A percentile compares a stretch with the other conserved stretches of the same genome.
Evolutionary conservation across 1,284 basidiomycete species (phyloP).

Genomic region (Cryptococcus sp.): DNA sequence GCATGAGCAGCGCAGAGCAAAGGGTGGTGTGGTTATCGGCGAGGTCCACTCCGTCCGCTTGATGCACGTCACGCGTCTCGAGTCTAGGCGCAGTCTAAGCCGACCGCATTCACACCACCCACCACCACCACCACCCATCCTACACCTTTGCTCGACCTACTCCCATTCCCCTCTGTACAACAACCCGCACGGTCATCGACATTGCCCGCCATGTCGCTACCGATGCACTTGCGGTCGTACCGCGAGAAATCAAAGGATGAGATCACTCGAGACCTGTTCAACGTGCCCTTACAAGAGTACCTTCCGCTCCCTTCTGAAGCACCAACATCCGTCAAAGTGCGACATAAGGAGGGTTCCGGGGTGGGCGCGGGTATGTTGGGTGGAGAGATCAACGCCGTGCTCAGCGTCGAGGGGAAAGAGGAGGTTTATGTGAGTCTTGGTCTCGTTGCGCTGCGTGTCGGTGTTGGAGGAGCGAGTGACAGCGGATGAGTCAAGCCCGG

Average conservation of each 20-base stretch:
- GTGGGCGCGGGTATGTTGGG: constrained; percentile 40
- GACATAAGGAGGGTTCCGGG: constrained; percentile 9
- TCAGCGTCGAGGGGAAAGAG: constrained; percentile 76
- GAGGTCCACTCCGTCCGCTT: no score
- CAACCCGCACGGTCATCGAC: no score
- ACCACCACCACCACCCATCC: no score
- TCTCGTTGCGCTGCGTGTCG: background rate
- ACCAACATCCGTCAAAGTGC: constrained; percentile 30
- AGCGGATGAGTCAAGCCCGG: constrained; percentile 4
- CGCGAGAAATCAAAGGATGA: constrained; percentile 86
- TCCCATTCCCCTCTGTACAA: no score
- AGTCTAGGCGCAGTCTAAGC: no score
- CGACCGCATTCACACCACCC: no score
- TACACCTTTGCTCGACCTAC: no score
- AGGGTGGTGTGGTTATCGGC: no score
- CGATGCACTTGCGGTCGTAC: constrained; percentile 73
- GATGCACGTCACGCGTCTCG: no score
- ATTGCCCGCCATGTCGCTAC: constrained; percentile 44
- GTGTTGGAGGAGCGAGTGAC: background rate
- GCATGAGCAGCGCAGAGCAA: no score
- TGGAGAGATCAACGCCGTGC: constrained; percentile 86
- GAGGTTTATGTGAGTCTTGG: constrained; percentile 78
- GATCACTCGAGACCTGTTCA: constrained; percentile 74
- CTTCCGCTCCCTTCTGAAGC: constrained; percentile 30
- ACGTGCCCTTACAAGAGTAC: constrained; percentile 54